Evolutionary conservation across 345 rosid genomes (phyloP), one percentile per base, ranked within the genome.

Genomic region (Turnera subulata): DNA sequence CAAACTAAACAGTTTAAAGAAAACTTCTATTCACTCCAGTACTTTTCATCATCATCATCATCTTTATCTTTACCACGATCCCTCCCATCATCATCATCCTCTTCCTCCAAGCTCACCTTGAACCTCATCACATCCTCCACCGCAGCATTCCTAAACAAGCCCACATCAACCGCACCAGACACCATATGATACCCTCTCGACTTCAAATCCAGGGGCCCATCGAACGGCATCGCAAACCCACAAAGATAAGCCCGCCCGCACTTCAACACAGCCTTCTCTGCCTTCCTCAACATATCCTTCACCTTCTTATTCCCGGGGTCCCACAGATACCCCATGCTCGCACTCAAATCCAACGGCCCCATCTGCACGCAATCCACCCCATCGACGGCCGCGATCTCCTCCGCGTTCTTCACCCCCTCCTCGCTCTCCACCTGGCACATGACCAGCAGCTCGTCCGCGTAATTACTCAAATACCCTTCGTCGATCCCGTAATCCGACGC

Each of bases 271-370:
- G 79, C 78, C 65, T 76, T 85, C 86, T 89, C 98, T 4, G 85
- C 91, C 44, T 12, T 57, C 56, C 79, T 67, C 84, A 86, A 37
- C 88, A 65, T 79, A 73, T 82, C 82, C 19, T 79, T 76, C 45
- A 82, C 98, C 74, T 89, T 92, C 91, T 72, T 82, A 56, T 89
- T 85, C 43, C 95, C 98, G 0, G 95, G 97, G 64, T 92, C 98
- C 93, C 93, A 86, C 56, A 89, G 50, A 37, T 86, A 92, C 20
- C 94, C 98, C 82, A 92, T 57, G 67, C 86, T 83, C 2, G 85
- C 97, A 54, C 97, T 89, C 23, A 92, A 78, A 76, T 92, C 95
- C 81, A 92, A 76, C 46, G 91, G 98, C 23, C 98, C 98, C 90
- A 92, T 86, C 58, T 89, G 95, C 47, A 92, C 69, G 74, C 96